Evolutionary conservation across 2,329 filamentous ascomycete genomes (phyloP), one percentile per base, ranked within the genome.

Genomic region (Grosmannia clavigera): DNA sequence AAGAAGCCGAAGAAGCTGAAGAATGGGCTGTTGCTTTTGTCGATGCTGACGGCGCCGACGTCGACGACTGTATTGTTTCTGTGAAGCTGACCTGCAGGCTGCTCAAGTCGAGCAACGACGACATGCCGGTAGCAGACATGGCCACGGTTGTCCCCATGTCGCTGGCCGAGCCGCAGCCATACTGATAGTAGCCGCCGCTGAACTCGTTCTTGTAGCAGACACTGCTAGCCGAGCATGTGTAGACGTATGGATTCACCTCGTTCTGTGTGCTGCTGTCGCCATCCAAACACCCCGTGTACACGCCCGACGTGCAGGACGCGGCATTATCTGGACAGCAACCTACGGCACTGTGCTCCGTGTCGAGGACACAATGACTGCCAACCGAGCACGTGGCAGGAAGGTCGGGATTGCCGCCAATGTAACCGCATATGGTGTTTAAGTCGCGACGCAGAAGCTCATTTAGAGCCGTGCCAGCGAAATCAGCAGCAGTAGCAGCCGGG

Each of bases 231-330:
- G 68, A 63, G 68, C 81, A 84, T 11, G 80, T 82, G 65, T 73
- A 83, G 38, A 83, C 71, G 62, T 82, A 83, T 0, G 81, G 81
- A 63, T 84, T 76, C 59, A 76, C 71, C 60, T 75, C 77, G 3
- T 75, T 78, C 66, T 81, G 78, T 1, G 76, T 70, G 4, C 71
- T 38, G 46, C 76, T 81, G 64, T 76, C 78, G 57, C 67, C 66
- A 65, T 84, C 81, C 51, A 82, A 78, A 61, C 81, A 84, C 48
- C 73, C 75, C 2, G 81, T 84, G 67, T 76, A 84, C 48, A 84
- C 76, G 58, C 81, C 81, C 3, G 74, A 71, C 1, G 77, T 79
- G 68, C 81, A 84, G 7, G 74, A 66, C 3, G 70, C 75, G 16
- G 68, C 68, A 16, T 72, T 74, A 64, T 83, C 73, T 0, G 81